phyloP scores from a whole-genome alignment of 257 asterid species.

The Leptodermis oblonga region DNA sequence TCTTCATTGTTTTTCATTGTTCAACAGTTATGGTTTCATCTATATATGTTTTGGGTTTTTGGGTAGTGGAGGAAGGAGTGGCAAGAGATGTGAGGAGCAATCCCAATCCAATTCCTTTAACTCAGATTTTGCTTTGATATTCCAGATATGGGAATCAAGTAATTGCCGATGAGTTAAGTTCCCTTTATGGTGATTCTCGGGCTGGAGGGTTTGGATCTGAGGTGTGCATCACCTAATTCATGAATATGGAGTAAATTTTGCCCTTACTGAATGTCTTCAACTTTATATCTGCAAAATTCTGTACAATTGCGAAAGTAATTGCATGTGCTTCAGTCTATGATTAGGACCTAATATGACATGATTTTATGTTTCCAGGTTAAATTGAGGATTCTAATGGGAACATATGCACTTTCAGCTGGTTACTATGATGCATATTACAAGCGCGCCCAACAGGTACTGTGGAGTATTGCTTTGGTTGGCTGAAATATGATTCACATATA shows the following conservation, averaged over 20 bases:
- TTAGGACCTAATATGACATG: neutral
- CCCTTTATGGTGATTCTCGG: slow-evolving; percentile 84
- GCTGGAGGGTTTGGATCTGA: slow-evolving; percentile 94
- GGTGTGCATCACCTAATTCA: slow-evolving; percentile 38
- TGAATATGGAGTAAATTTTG: neutral
- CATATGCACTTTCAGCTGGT: slow-evolving; percentile 98
- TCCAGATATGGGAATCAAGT: slow-evolving; percentile 83
- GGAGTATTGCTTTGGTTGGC: neutral
- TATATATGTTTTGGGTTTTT: neutral
- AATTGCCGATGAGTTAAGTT: slow-evolving; percentile 60
- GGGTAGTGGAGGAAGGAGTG: neutral
- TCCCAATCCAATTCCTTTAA: neutral
- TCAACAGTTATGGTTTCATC: neutral
- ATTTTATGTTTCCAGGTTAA: slow-evolving; percentile 57
- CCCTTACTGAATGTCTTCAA: neutral
- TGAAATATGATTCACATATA: neutral
- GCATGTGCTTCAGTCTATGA: neutral
- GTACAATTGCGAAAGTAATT: no score
- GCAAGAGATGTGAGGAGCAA: neutral
- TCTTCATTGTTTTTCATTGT: neutral
- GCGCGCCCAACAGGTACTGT: slow-evolving; percentile 86
- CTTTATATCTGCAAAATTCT: neutral
- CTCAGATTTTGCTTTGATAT: neutral
- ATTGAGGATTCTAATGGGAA: slow-evolving; percentile 94
- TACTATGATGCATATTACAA: slow-evolving; percentile 97